Conservation (phyloP, 2,329 filamentous ascomycete genomes). For the Colletotrichum tofieldiae region DNA sequence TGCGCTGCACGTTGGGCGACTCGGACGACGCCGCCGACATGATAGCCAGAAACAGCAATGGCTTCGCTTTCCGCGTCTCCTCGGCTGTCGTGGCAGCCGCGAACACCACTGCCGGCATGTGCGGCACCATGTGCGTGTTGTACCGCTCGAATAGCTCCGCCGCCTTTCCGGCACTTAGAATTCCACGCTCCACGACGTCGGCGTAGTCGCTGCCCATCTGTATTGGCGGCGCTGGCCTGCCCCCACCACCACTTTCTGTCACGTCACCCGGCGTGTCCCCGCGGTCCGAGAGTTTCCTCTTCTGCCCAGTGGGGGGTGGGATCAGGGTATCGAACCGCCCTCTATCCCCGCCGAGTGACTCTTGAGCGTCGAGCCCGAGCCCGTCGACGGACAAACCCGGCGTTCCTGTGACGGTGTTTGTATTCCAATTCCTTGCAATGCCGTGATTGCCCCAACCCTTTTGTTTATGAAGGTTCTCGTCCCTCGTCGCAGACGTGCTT, state of each 20-base stretch:
- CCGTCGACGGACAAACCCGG: background rate
- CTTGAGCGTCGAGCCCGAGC: constrained; percentile 1
- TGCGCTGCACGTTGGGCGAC: constrained; percentile 69
- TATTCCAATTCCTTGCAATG: constrained; percentile 23
- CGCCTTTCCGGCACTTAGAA: constrained; percentile 71
- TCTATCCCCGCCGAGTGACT: constrained; percentile 27
- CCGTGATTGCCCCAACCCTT: constrained; percentile 34
- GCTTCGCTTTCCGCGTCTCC: constrained; percentile 72
- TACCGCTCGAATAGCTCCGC: constrained; percentile 71
- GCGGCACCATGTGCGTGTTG: constrained; percentile 71
- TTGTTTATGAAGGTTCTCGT: constrained; percentile 32
- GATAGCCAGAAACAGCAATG: constrained; percentile 79
- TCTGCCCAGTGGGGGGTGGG: constrained; percentile 44
- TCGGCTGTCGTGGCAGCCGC: constrained; percentile 66
- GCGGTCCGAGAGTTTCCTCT: constrained; percentile 52
- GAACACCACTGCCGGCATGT: constrained; percentile 76
- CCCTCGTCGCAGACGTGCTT: background rate
- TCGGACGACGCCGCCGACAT: constrained; percentile 77
- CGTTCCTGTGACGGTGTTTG: background rate
- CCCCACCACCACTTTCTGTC: constrained; percentile 16
- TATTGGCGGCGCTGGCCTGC: constrained; percentile 34
- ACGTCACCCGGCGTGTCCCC: constrained; percentile 12
- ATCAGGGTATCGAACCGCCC: constrained; percentile 7
- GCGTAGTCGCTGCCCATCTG: constrained; percentile 49
- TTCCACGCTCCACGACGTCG: constrained; percentile 72